These are phyloP conservation scores for Cyamopsis tetragonoloba DNA, from an alignment of 306 rosid genomes.

Conservation along the genomic window DNA sequence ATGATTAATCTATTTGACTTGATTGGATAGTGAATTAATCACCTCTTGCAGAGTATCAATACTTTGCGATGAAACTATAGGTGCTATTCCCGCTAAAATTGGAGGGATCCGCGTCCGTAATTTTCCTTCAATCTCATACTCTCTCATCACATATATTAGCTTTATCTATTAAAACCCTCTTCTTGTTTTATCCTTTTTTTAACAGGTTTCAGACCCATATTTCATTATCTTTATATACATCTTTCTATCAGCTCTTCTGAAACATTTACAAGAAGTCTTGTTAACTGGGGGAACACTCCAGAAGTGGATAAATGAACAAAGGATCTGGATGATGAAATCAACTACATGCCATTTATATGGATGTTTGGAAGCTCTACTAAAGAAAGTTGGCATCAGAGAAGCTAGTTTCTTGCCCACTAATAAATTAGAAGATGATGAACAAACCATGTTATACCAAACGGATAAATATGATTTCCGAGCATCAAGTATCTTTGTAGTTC, in stretches of 20 bases:
- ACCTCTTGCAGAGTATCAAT: too few species aligned
- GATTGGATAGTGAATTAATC: too few species aligned
- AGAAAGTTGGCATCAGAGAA: constrained; percentile 47
- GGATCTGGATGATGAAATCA: constrained; percentile 71
- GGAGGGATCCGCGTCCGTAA: too few species aligned
- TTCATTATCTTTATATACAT: constrained; percentile 37
- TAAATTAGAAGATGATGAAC: constrained; percentile 47
- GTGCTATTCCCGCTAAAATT: too few species aligned
- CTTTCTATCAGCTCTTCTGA: constrained; percentile 38
- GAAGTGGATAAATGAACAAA: constrained; percentile 54
- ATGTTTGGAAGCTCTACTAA: constrained; percentile 50
- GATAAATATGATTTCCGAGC: constrained; percentile 56
- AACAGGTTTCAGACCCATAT: constrained; percentile 50
- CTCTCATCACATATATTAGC: neutral
- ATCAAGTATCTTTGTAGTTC: constrained; percentile 48
- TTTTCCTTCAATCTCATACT: constrained; percentile 12
- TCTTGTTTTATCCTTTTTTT: neutral
- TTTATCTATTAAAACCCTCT: neutral
- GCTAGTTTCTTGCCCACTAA: constrained; percentile 59
- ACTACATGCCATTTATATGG: constrained; percentile 48
- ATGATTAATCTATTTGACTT: too few species aligned
- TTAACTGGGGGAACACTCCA: constrained; percentile 42
- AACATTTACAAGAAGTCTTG: constrained; percentile 47
- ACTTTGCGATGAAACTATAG: too few species aligned
- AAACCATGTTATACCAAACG: constrained; percentile 37